These are phyloP conservation scores for Kodamaea leandrae DNA, from an alignment of 805 yeast genomes.

Conservation along the genomic window DNA sequence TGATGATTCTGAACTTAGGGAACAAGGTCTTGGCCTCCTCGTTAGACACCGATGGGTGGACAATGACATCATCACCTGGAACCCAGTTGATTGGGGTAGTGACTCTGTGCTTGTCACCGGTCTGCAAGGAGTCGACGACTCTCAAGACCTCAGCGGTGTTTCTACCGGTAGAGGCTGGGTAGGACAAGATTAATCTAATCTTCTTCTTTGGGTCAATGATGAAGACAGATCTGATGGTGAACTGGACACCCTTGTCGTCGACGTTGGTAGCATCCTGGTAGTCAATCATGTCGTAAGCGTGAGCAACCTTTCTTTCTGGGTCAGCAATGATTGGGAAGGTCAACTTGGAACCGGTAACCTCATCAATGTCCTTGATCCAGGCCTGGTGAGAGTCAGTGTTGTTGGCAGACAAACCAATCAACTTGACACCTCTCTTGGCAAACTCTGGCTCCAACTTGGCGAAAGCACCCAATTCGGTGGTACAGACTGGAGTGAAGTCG, in stretches of 20 bases:
- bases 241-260: conserved; percentile 63
- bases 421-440: conserved; percentile 77
- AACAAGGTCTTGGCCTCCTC: conserved; percentile 70
- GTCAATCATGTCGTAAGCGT: conserved; percentile 82
- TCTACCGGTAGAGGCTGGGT: conserved; percentile 95
- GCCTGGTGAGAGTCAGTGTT: conserved; percentile 72
- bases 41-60: conserved; percentile 81
- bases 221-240: conserved; percentile 90
- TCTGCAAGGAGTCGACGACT: conserved; percentile 83
- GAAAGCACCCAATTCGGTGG: conserved; percentile 94
- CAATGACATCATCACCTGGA: conserved; percentile 86
- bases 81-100: conserved; percentile 93
- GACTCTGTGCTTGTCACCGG: conserved; percentile 76
- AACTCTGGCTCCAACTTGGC: conserved; percentile 88
- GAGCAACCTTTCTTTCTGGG: conserved; percentile 78
- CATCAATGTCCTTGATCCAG: conserved; percentile 92
- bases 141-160: conserved; percentile 90
- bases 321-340: conserved; percentile 92
- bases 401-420: conserved; percentile 89
- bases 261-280: conserved; percentile 78
- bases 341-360: conserved; percentile 72
- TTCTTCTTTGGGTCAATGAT: conserved; percentile 88
- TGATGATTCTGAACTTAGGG: conserved; percentile 81
- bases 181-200: conserved; percentile 79
- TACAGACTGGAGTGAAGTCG: conserved; percentile 95